phyloP scores from a whole-genome alignment of 2,329 filamentous ascomycete genomes.

The Davidsoniella neocaledoniae region DNA sequence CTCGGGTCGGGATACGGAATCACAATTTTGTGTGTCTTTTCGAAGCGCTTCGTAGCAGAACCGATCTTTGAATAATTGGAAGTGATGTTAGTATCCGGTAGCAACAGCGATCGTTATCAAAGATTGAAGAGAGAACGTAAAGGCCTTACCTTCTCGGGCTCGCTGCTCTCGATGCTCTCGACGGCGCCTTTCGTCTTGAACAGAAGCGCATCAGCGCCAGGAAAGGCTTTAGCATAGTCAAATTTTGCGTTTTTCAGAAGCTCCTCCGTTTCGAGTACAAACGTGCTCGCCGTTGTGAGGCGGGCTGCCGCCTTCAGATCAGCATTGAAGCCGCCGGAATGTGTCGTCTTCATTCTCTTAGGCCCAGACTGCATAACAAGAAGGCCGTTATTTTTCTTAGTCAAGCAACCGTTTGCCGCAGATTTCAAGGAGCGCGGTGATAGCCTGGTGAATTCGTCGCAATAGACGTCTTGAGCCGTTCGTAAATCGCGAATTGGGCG shows the following conservation, averaged over 20 bases:
- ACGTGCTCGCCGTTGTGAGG: conserved; percentile 33
- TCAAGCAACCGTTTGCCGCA: too few relatives aligned
- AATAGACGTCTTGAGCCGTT: neutral
- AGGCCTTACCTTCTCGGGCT: conserved; percentile 32
- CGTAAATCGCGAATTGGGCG: too few relatives aligned
- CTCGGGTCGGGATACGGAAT: conserved; percentile 75
- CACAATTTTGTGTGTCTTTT: conserved; percentile 48
- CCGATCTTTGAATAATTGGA: conserved; percentile 32
- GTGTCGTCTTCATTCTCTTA: conserved; percentile 33
- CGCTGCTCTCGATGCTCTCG: conserved; percentile 33
- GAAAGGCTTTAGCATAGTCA: conserved; percentile 32
- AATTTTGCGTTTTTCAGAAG: conserved; percentile 37
- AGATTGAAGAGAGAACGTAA: neutral
- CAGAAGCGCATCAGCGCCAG: conserved; percentile 31
- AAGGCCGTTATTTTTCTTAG: neutral
- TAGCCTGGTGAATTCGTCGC: neutral
- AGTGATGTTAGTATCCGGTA: neutral
- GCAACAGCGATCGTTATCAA: neutral
- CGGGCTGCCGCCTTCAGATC: conserved; percentile 24
- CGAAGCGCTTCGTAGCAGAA: conserved; percentile 50
- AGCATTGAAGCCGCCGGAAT: conserved; percentile 25
- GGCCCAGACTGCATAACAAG: conserved; percentile 28
- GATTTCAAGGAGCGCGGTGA: too few relatives aligned
- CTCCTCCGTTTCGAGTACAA: conserved; percentile 43
- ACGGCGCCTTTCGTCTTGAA: conserved; percentile 35